phyloP scores from a whole-genome alignment of 495 filamentous ascomycete species.

The Bathelium albidoporum region DNA sequence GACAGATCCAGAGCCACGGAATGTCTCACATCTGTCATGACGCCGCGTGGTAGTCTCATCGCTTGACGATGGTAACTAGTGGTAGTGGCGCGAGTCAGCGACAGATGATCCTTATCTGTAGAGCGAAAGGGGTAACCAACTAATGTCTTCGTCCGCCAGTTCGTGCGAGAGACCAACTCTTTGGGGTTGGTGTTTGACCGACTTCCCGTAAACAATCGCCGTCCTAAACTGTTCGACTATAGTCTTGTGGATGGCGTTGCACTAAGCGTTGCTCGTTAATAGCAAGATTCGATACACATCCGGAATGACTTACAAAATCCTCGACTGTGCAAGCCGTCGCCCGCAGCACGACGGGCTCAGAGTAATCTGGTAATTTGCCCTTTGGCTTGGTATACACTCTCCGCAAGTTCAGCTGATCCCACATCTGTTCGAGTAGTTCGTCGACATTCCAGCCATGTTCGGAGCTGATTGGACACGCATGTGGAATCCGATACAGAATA shows the following conservation, averaged over 20 bases:
- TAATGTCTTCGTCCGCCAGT: constrained; percentile 92
- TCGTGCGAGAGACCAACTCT: constrained; percentile 86
- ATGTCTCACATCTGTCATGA: neutral
- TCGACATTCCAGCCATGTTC: constrained; percentile 99
- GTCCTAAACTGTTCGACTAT: constrained; percentile 94
- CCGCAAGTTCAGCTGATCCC: constrained; percentile 86
- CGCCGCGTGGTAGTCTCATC: constrained; percentile 42
- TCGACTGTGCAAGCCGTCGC: constrained; percentile 78
- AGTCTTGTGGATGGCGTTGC: constrained; percentile 89
- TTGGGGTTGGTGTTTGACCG: constrained; percentile 97
- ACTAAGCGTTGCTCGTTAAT: constrained; percentile 41
- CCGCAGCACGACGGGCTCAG: constrained; percentile 78
- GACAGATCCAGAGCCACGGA: neutral
- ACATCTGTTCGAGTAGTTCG: constrained; percentile 94
- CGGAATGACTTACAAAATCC: constrained; percentile 69
- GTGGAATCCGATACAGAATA: constrained; percentile 89
- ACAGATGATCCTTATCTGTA: neutral
- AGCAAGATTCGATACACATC: neutral
- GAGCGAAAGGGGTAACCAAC: constrained; percentile 2
- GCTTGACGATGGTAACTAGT: constrained; percentile 87
- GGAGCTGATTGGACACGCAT: constrained; percentile 91
- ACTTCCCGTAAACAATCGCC: constrained; percentile 92
- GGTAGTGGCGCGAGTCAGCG: neutral
- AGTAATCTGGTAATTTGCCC: constrained; percentile 88
- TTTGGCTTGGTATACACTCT: constrained; percentile 98